Evolutionary conservation across 306 rosid species (phyloP), one percentile per base, ranked within the genome.

Genomic region (Rosa multiflora): DNA sequence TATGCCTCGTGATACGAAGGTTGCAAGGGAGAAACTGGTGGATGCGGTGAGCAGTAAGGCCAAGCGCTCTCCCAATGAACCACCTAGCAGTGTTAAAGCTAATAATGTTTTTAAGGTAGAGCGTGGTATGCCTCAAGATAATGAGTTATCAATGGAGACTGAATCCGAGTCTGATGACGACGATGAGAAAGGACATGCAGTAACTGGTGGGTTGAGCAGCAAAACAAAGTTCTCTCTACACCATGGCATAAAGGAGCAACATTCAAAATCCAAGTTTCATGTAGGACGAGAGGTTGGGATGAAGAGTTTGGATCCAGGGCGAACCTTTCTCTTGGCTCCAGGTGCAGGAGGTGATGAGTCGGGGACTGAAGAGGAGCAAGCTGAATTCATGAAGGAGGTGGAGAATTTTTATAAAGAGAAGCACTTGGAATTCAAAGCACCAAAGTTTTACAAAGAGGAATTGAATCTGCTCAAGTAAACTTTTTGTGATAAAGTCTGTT

Each of bases 391-490:
- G 90, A 91, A 81, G 86, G 93, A 86, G 93, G 89, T 91, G 75
- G 93, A 86, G 71, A 89, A 70, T 59, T 84, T 91, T 78, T 89
- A 89, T 78, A 89, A 84, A 81, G 93, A 89, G 85, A 87, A 86
- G 81, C 75, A 89, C 89, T 77, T 88, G 93, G 96, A 91, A 76
- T 91, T 89, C 86, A 91, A 91, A 78, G 86, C 90, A 78, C 93
- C 96, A 13, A 91, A 91, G 83, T 91, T 91, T 79, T 91, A 91
- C 80, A 92, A 88, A 80, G 96, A 87, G 87, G 88, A 87, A 71
- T 83, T 91, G 73, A 91, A 91, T 80, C 87, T 92, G 86, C 96
- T 91, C 43, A 91, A 91, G 96, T 91, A 78, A 70, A 32, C 52
- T 78, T 62, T 62, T 55, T 47, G 55, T 78, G 67, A 67, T 69